phyloP scores from a whole-genome alignment of 768 basidiomycete genomes.

The Mycena floridula region DNA sequence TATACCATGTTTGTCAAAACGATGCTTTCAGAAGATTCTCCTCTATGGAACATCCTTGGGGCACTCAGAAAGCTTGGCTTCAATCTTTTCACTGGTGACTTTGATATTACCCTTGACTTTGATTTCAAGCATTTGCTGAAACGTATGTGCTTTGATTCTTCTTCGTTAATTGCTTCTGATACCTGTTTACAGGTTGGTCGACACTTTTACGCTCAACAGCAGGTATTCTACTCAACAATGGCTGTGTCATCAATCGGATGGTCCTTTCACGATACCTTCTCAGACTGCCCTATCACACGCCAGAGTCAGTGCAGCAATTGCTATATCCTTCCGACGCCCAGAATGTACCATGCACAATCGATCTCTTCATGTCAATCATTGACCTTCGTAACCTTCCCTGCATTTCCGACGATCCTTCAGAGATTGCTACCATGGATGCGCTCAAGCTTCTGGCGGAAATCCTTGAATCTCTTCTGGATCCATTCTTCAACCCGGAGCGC shows the following conservation, averaged over 20 bases:
- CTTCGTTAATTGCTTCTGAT: too few species aligned
- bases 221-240: conserved; percentile 11
- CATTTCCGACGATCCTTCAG: background rate
- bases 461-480: conserved; percentile 13
- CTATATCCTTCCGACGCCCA: conserved; percentile 22
- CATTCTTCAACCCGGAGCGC: conserved; percentile 14
- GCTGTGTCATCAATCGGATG: conserved; percentile 13
- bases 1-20: conserved; percentile 2
- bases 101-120: conserved; percentile 10
- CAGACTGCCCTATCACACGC: conserved; percentile 6
- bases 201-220: conserved; percentile 8
- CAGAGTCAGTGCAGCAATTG: conserved; percentile 12
- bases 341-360: conserved; percentile 25
- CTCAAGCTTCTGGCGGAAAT: conserved; percentile 8
- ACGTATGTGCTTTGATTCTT: conserved; percentile 5
- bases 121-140: conserved; percentile 15
- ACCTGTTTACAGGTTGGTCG: conserved; percentile 7
- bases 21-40: background rate
- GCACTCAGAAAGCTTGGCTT: conserved; percentile 9
- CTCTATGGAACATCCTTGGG: conserved; percentile 3
- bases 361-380: conserved; percentile 15
- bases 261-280: conserved; percentile 14
- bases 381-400: background rate
- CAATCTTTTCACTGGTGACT: conserved; percentile 7
- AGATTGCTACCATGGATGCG: conserved; percentile 1